Base-by-base conservation (phyloP, 2,329 filamentous ascomycete genomes). In the Colletotrichum lini region DNA sequence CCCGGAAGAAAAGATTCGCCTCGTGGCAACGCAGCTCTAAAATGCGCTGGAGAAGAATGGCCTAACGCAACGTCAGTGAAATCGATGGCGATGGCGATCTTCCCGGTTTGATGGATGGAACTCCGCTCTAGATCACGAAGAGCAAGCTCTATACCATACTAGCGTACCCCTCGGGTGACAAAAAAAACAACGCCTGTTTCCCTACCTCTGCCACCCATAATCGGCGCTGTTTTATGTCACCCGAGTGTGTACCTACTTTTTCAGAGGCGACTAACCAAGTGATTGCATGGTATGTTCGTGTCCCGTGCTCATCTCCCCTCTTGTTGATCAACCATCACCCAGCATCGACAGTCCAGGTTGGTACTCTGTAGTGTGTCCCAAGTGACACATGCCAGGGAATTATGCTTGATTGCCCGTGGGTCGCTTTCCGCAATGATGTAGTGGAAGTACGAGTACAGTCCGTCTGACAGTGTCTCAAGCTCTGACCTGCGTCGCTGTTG, bases 11-110 rank as follows among this genome's bases (percentile, higher is more conserved):
- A 58, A 58, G 38, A 30, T 40, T 49, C 30, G 58, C 65, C 68
- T 71, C 68, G 58, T 68, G 65, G 52, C 53, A 64, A 52, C 42
- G 59, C 38, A 26, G 58, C 16, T 23, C 18, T 72, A 53, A 59
- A 72, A 69, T 64, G 65, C 58, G 23, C 47, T 54, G 65, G 44
- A 68, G 68, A 50, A 13, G 65, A 44, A 18, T 16, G 61, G 26
- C 21, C 38, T 49, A 40, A 18, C 16, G 12, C 42, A 16, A 16
- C 42, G 42, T 16, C 12, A 21, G 10, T 2, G 54, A 21, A 58
- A 26, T 38, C 5, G 13, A 44, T 23, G 38, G 54, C 42, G 57
- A 47, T 7, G 67, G 45, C 49, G 52, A 47, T 61, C 35, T 16
- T 15, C 38, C 10, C 7, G 35, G 38, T 9, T 16, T n/a, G 12